Base-by-base conservation (phyloP, 164 flowering plant genomes). In the Aristolochia californica region DNA sequence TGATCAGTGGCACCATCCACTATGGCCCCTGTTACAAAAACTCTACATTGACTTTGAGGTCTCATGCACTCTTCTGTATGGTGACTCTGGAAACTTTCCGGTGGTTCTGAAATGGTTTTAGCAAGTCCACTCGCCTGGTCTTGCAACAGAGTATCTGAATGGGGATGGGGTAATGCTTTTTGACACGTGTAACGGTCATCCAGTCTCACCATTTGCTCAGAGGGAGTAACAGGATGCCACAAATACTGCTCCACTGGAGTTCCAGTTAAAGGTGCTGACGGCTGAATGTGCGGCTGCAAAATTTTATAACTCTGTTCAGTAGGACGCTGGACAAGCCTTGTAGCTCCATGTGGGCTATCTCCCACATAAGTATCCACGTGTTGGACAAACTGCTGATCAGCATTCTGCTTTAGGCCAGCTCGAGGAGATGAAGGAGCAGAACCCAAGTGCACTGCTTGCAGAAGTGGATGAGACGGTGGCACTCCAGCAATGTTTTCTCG, bases 101-200 rank as follows among this genome's bases (percentile, higher is more conserved):
- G 75, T 5, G 70, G 21, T 40, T 77, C 77, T 45, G 83, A 61
- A 27, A 61, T 44, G 43, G 73, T 47, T 60, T 70, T 62, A 12
- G 64, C 47, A 34, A 58, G 51, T 48, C 67, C 60, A 49, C 70
- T 74, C 58, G 64, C 82, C 40, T 59, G 75, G 49, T 75, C 84
- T 59, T 80, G 89, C 28, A 71, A 69, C 62, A 78, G 18, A 57
- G 87, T 63, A 75, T 91, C 96, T 0, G 96, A 88, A 77, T 91
- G 95, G 38, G 83, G 91, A 78, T 91, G 96, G 49, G 98, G 96
- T 71, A 86, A 65, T 55, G 75, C 83, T 58, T 78, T 86, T 54
- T 86, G 95, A 61, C 98, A 91, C 93, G 84, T 74, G 55, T 58
- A 54, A 68, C 96, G 81, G 60, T 83, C 90, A 48, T 79, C 87